Conservation (phyloP, 768 basidiomycete genomes). For the Clathrus columnatus region DNA sequence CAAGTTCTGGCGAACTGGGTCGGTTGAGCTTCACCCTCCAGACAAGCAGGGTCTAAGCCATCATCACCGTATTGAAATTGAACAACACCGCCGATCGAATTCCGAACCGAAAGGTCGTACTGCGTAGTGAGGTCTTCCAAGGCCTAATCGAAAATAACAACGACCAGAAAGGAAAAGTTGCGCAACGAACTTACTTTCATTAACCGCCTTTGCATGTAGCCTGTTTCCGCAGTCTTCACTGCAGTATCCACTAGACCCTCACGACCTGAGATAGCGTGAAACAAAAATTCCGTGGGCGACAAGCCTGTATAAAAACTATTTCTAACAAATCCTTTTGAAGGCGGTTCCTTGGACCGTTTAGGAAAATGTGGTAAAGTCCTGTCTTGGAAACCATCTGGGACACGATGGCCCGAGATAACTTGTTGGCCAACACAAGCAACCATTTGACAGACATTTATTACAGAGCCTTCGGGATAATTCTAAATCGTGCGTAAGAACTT, state of each 20-base stretch:
- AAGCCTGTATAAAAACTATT: constrained; percentile 96
- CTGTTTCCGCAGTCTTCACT: constrained; percentile 99
- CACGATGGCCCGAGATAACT: constrained; percentile 96
- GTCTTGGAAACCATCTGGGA: constrained; percentile 98
- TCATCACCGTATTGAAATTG: constrained; percentile 98
- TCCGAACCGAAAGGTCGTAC: constrained; percentile 93
- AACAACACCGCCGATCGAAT: constrained; percentile 89
- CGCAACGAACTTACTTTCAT: constrained; percentile 59
- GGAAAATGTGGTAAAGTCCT: constrained; percentile 98
- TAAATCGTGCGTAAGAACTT: background rate
- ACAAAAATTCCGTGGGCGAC: constrained; percentile 89
- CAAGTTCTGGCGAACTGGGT: constrained; percentile 84
- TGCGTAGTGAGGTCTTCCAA: constrained; percentile 94
- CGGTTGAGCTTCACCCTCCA: constrained; percentile 93
- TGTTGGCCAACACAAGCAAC: constrained; percentile 99
- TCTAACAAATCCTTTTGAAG: constrained; percentile 95
- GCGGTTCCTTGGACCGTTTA: constrained; percentile 92
- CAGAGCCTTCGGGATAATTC: constrained; percentile 62
- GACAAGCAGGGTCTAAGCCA: constrained; percentile 90
- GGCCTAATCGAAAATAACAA: constrained; percentile 32
- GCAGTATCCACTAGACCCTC: constrained; percentile 99
- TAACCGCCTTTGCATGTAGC: constrained; percentile 97
- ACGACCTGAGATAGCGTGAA: constrained; percentile 97
- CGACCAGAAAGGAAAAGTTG: background rate
- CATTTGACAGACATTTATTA: constrained; percentile 99